These are phyloP conservation scores for Vickermania spadyakhi DNA, from an alignment of 208 protist species.

Conservation along the genomic window DNA sequence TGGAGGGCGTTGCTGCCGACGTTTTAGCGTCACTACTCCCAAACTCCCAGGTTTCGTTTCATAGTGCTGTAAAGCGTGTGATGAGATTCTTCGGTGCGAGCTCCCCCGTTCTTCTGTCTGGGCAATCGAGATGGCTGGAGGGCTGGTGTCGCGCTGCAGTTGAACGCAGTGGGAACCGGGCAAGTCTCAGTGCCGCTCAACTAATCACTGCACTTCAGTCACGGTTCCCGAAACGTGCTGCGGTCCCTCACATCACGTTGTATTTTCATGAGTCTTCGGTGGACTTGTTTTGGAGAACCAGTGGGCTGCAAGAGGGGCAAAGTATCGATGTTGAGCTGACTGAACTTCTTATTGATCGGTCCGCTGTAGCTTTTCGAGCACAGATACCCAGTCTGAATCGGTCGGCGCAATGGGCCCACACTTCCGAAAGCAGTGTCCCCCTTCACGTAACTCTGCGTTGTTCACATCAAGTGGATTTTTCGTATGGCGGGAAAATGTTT, in stretches of 20 bases:
- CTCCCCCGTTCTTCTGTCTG: slow-evolving; percentile 14
- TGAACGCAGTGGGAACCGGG: too few species aligned
- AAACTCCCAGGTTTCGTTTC: too few species aligned
- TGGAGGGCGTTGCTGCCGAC: too few species aligned
- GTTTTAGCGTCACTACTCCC: too few species aligned
- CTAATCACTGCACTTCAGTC: slow-evolving; percentile 27
- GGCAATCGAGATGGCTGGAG: slow-evolving; percentile 61
- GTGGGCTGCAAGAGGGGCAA: slow-evolving; percentile 16
- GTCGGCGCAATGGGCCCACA: background rate
- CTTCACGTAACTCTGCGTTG: slow-evolving; percentile 67
- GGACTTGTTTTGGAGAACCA: slow-evolving; percentile 7
- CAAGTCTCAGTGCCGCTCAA: slow-evolving; percentile 3
- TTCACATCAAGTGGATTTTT: slow-evolving; percentile 10
- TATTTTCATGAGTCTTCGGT: slow-evolving; percentile 13
- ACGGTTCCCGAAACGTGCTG: slow-evolving; percentile 28
- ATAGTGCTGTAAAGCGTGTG: too few species aligned
- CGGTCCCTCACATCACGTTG: slow-evolving; percentile 55
- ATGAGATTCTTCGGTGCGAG: too few species aligned
- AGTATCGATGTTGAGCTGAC: slow-evolving; percentile 23
- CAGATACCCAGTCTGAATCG: background rate
- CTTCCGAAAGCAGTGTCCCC: slow-evolving; percentile 6
- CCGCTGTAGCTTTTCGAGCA: slow-evolving; percentile 35
- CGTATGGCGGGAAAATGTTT: slow-evolving; percentile 57
- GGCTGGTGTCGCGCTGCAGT: slow-evolving; percentile 76
- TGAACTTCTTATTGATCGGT: slow-evolving; percentile 58